Percentiles rank a stretch among this genome's conserved stretches.
These are phyloP conservation scores for Fraxinus floribunda DNA, from an alignment of 305 asterid species.

Conservation along the genomic window DNA sequence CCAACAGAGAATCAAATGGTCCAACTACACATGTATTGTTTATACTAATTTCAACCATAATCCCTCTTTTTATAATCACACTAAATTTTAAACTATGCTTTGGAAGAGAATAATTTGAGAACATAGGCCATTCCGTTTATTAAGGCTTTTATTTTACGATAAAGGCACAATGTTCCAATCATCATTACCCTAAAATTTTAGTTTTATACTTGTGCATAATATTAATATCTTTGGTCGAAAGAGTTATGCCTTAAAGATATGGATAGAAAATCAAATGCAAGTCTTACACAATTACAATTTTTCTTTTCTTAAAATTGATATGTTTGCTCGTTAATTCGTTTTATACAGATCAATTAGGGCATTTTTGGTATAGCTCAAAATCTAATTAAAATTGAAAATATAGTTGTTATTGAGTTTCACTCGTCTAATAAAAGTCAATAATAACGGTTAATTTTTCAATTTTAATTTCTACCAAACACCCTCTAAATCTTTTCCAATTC, in stretches of 20 bases:
- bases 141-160: not conserved
- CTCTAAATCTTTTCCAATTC: not conserved
- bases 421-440: no score
- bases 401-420: no score
- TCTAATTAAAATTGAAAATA: no score
- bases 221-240: not conserved
- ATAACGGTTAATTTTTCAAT: no score
- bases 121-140: not conserved
- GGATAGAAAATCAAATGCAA: not conserved
- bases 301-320: not conserved
- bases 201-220: not conserved
- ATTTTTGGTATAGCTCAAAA: no score
- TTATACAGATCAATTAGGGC: not conserved
- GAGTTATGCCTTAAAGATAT: not conserved
- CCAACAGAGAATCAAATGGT: slow-evolving; percentile 19
- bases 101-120: not conserved
- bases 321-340: not conserved
- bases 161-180: not conserved
- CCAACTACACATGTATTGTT: slow-evolving; percentile 24
- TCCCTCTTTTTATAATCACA: not conserved
- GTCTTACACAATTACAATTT: not conserved
- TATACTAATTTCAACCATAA: not conserved
- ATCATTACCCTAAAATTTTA: not conserved
- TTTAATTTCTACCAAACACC: no score
- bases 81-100: not conserved